A percentile compares a stretch with the other conserved stretches of the same genome.
These are phyloP conservation scores for Sordaria brevicollis DNA, from an alignment of 495 filamentous ascomycete species.

Conservation along the genomic window DNA sequence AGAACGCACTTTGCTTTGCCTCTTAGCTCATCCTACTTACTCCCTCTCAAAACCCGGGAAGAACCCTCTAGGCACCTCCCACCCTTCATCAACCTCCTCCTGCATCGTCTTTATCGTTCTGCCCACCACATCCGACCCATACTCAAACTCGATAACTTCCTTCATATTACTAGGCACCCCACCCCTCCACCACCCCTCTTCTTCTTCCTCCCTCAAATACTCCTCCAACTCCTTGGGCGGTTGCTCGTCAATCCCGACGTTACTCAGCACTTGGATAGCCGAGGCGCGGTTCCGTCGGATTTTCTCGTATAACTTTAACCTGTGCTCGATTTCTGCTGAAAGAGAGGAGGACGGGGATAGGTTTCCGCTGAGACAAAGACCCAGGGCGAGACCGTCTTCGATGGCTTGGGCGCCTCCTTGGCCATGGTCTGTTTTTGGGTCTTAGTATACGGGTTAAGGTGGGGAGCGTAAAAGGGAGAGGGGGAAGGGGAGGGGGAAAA, in stretches of 20 bases:
- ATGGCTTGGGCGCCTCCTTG: slow-evolving; percentile 38
- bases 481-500: too few species aligned
- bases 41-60: neutral
- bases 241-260: slow-evolving; percentile 16
- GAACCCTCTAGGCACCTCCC: slow-evolving; percentile 9
- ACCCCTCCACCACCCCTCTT: too few species aligned
- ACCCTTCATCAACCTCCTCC: slow-evolving; percentile 2
- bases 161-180: neutral
- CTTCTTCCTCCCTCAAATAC: slow-evolving; percentile 5
- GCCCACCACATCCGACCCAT: slow-evolving; percentile 10
- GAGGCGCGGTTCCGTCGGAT: slow-evolving; percentile 40
- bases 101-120: slow-evolving; percentile 6
- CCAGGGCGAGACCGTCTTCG: slow-evolving; percentile 35
- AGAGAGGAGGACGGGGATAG: neutral
- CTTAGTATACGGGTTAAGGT: neutral
- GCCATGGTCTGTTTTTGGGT: slow-evolving; percentile 25
- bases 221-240: slow-evolving; percentile 1
- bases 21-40: neutral
- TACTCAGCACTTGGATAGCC: slow-evolving; percentile 39
- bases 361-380: slow-evolving; percentile 17
- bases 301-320: slow-evolving; percentile 42
- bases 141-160: slow-evolving; percentile 13
- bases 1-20: neutral
- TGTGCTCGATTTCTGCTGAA: slow-evolving; percentile 21
- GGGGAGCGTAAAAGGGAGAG: too few species aligned